Evolutionary conservation across 805 yeast genomes (phyloP).

Genomic region (Torulaspora quercuum): DNA sequence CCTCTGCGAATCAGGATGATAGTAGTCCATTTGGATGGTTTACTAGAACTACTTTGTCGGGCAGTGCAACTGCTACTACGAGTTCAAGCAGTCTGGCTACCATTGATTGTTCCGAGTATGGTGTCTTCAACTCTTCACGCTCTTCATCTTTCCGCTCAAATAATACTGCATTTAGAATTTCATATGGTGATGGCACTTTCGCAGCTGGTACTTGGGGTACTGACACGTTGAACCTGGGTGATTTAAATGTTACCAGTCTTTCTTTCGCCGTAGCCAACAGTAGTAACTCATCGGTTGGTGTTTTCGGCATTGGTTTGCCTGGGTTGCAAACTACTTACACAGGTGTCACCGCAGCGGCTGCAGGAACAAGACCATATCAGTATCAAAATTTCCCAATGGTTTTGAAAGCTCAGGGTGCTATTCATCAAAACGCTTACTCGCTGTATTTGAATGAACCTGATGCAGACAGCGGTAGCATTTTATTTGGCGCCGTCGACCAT

Average conservation of each 20-base stretch:
- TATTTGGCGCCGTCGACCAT: slow-evolving; percentile 72
- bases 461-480: slow-evolving; percentile 48
- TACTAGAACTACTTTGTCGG: slow-evolving; percentile 22
- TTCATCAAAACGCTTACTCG: slow-evolving; percentile 55
- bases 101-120: slow-evolving; percentile 41
- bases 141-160: slow-evolving; percentile 30
- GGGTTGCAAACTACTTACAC: slow-evolving; percentile 64
- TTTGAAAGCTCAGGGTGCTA: slow-evolving; percentile 55
- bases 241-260: slow-evolving; percentile 45
- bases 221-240: slow-evolving; percentile 58
- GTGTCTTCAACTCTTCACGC: slow-evolving; percentile 30
- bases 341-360: slow-evolving; percentile 21
- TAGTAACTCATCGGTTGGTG: slow-evolving; percentile 63
- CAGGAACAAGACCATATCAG: slow-evolving; percentile 31
- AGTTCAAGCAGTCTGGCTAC: slow-evolving; percentile 23
- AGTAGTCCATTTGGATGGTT: slow-evolving; percentile 23
- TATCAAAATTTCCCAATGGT: slow-evolving; percentile 68
- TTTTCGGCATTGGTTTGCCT: slow-evolving; percentile 67
- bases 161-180: slow-evolving; percentile 41
- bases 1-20: slow-evolving; percentile 3
- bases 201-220: slow-evolving; percentile 45
- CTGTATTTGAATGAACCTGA: slow-evolving; percentile 50
- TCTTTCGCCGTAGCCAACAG: slow-evolving; percentile 72
- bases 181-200: slow-evolving; percentile 51
- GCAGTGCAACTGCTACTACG: slow-evolving; percentile 7